Percentiles rank a stretch among this genome's conserved stretches.
These are phyloP conservation scores for Fonsecaea pedrosoi DNA, from an alignment of 2,329 filamentous ascomycete genomes.

Conservation along the genomic window DNA sequence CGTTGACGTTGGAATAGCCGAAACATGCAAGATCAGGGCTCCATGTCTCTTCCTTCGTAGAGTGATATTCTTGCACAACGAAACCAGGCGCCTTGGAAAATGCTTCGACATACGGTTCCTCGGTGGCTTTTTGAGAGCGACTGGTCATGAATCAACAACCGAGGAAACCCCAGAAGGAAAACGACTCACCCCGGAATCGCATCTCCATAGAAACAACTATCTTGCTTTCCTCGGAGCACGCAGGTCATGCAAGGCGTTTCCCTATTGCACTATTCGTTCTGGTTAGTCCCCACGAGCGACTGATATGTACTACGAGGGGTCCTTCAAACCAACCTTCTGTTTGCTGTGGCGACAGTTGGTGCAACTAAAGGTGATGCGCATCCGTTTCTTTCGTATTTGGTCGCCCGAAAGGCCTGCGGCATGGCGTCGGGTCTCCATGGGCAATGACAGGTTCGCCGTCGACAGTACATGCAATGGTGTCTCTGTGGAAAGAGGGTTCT, in stretches of 20 bases:
- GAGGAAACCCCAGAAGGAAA: not conserved
- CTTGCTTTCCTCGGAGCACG: conserved; percentile 26
- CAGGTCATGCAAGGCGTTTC: conserved; percentile 24
- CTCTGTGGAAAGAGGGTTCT: not conserved
- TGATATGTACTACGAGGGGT: not conserved
- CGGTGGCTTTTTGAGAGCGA: not conserved
- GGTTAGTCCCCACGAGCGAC: not conserved
- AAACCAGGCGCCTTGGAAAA: conserved; percentile 12
- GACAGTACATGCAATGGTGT: not conserved
- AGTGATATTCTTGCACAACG: not conserved
- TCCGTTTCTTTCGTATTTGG: conserved; percentile 18
- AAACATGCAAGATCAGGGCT: conserved; percentile 21
- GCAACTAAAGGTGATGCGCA: conserved; percentile 24
- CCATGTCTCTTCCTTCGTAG: not conserved
- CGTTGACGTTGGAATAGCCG: conserved; percentile 27
- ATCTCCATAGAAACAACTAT: conserved; percentile 20
- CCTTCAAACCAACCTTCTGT: conserved; percentile 11
- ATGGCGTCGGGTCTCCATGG: conserved; percentile 13
- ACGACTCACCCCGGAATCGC: conserved; percentile 11
- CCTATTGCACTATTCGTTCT: conserved; percentile 16
- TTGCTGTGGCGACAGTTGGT: conserved; percentile 28
- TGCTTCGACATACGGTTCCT: not conserved
- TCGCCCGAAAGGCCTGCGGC: conserved; percentile 8
- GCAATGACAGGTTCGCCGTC: not conserved
- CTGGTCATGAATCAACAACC: not conserved